phyloP scores from a whole-genome alignment of 2,329 filamentous ascomycete species.

The Ascochyta fabae region DNA sequence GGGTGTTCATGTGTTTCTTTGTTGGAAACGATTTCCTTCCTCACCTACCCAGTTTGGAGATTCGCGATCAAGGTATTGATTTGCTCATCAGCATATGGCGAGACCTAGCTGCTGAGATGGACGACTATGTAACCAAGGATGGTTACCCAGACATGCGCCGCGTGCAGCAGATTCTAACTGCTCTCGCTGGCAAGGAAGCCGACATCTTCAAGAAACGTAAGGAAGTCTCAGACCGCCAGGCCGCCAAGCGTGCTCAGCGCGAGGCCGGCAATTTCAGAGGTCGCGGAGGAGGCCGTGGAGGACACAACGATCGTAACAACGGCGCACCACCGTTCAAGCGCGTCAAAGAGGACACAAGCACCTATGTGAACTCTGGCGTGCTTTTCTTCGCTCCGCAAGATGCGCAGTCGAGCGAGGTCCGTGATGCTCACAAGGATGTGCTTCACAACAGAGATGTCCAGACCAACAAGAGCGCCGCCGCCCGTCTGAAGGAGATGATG shows the following conservation, averaged over 20 bases:
- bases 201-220: conserved; percentile 89
- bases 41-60: conserved; percentile 95
- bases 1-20: conserved; percentile 99
- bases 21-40: conserved; percentile 98
- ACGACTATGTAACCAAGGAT: conserved; percentile 94
- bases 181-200: conserved; percentile 90
- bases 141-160: conserved; percentile 86
- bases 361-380: conserved; percentile 44
- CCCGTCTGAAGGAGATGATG: conserved; percentile 76
- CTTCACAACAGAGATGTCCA: conserved; percentile 75
- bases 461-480: conserved; percentile 94
- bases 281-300: conserved; percentile 37
- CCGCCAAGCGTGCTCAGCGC: conserved; percentile 70
- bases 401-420: conserved; percentile 46
- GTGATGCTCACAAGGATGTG: conserved; percentile 81
- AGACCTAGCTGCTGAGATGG: conserved; percentile 88
- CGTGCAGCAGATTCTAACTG: conserved; percentile 86
- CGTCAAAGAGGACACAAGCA: conserved; percentile 44
- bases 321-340: conserved; percentile 39
- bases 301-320: conserved; percentile 30
- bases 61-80: conserved; percentile 96
- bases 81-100: conserved; percentile 97
- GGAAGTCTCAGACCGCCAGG: conserved; percentile 82
- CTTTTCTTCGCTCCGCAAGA: conserved; percentile 47
- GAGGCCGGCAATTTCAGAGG: conserved; percentile 51